Evolutionary conservation across 1,284 basidiomycete species (phyloP), one percentile per base, ranked within the genome.

Genomic region (Boletus sp.): DNA sequence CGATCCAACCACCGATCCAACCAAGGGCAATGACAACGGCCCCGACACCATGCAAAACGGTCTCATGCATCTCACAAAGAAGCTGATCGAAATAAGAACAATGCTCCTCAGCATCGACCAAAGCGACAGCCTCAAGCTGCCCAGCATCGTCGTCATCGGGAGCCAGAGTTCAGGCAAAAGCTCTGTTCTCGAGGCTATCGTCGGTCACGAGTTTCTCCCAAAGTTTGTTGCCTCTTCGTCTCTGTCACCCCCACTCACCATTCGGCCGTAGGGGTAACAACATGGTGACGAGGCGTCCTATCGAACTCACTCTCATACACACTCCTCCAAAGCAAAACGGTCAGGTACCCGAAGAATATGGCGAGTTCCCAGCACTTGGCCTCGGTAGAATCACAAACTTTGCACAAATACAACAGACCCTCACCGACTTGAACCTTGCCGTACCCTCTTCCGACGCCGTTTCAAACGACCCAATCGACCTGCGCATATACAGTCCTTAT

Each of bases 131-230:
- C 77, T 99, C 59, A 95, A 94, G 57, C 73, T 99, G 12, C 95
- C 95, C 0, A 94, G 91, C 55, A 98, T 99, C 52, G 95, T 99
- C 30, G 96, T 99, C 42, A 92, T 99, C 55, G 95, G 95, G 12
- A 95, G 92, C 62, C 95, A 99, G 72, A 96, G 93, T 67, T 94
- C 91, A 4, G 95, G 95, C 5, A 99, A 99, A 76, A 95, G 92
- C 60, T 94, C 91, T 22, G 96, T 99, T 0, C 73, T 99, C 46
- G 95, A 99, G 68, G 89, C 96, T 2, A 92, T 99, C 56, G 96
- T 99, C 19, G 96, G 95, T 0, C 93, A 97, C 56, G 94, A 99
- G 67, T 99, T 99, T 69, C 72, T 99, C 34, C 96, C 95, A 32
- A 99, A 99, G 93, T 95, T 57, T 57, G 82, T 70, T 36, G 27